Evolutionary conservation across 257 asterid species (phyloP), one percentile per base, ranked within the genome.

Genomic region (Nicotiana noctiflora): DNA sequence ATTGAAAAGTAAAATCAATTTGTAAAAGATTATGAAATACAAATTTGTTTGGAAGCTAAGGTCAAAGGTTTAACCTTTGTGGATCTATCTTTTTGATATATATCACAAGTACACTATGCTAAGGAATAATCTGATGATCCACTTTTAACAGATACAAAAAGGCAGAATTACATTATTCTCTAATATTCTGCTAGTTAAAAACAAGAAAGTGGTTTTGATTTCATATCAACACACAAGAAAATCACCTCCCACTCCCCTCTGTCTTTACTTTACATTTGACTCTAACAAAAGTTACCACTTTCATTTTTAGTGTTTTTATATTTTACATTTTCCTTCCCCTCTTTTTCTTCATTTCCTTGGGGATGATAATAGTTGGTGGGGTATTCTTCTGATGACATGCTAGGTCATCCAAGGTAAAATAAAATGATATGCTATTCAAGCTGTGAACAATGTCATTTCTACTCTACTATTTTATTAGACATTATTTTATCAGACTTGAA

Each of bases 261-360:
- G 34, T 76, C 31, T 61, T 61, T 25, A 79, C 59, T 56, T 84
- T 87, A 77, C 80, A 46, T 84, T 89, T 86, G 91, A 89, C 88
- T 76, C 85, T 83, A 65, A 49, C 27, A 80, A 86, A 89, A 85
- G 85, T 84, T 85, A 68, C 89, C 87, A 84, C 88, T 88, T 81
- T 74, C 29, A 8, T 25, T 78, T 79, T 64, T 53, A 46, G 15
- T 46, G 60, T 8, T 23, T 46, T 44, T 1, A 21, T 70, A 23
- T 46, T 12, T 27, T 46, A 21, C 75, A 3, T n/a, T 19, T 51
- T 65, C 37, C 53, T 57, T 8, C 32, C 21, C 52, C 25, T 37
- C 5, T 23, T 49, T 18, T n/a, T 2, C 1, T 46, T 17, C 8
- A 17, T 55, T 44, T 6, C 32, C 21, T 68, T 5, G 13, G 4